A percentile compares a stretch with the other conserved stretches of the same genome.
Evolutionary conservation across 331 rosid genomes (phyloP).

Genomic region (Prunus yedoensis): DNA sequence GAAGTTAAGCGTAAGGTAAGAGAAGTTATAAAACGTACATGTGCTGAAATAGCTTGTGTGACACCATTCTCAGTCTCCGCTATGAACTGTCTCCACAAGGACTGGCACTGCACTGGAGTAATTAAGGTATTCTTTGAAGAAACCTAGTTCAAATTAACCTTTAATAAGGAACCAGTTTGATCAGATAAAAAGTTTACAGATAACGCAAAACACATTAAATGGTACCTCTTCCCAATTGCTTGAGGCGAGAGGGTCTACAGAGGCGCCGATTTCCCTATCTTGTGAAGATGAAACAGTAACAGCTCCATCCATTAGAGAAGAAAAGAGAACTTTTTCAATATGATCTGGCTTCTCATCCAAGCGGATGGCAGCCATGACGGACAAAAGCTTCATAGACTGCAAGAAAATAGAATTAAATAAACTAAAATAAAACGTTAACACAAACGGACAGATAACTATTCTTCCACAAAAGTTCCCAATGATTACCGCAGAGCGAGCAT

Average conservation of each 20-base stretch:
- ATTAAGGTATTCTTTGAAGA: slow-evolving; percentile 55
- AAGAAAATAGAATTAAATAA: slow-evolving; percentile 24
- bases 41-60: slow-evolving; percentile 86
- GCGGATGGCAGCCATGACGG: slow-evolving; percentile 81
- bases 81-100: slow-evolving; percentile 89
- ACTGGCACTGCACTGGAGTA: slow-evolving; percentile 58
- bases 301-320: slow-evolving; percentile 55
- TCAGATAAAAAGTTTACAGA: slow-evolving; percentile 6
- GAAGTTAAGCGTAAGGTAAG: not conserved
- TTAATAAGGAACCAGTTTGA: slow-evolving; percentile 17
- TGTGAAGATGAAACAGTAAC: slow-evolving; percentile 45
- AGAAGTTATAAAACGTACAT: slow-evolving; percentile 38
- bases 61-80: slow-evolving; percentile 59
- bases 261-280: slow-evolving; percentile 32
- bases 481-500: slow-evolving; percentile 70
- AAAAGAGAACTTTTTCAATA: slow-evolving; percentile 52
- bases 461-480: not conserved
- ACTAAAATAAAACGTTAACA: not conserved
- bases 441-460: not conserved
- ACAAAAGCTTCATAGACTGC: slow-evolving; percentile 79
- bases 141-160: slow-evolving; percentile 44
- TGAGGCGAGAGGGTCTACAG: slow-evolving; percentile 69
- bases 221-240: slow-evolving; percentile 90
- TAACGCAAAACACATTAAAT: slow-evolving; percentile 23
- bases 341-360: slow-evolving; percentile 79